Evolutionary conservation across 768 basidiomycete genomes (phyloP), one percentile per base, ranked within the genome.

Genomic region (Xerocomus potaroensis): DNA sequence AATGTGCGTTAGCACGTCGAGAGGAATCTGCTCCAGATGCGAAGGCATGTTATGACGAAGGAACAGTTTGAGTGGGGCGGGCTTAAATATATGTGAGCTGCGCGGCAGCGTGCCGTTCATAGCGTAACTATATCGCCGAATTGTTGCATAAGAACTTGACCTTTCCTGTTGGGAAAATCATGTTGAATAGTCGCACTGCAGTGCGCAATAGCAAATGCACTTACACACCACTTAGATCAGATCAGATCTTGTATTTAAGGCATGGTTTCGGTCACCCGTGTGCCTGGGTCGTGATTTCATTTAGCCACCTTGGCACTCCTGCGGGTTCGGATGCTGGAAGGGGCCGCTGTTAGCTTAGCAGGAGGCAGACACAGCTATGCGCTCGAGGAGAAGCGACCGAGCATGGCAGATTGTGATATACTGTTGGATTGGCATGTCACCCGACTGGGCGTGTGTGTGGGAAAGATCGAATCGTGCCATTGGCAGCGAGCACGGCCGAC

Each of bases 1-100:
- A 27, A 85, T 72, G 51, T 77, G 66, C 35, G 75, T 75, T 15
- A 85, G 72, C 51, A 86, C 62, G 55, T 84, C 81, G 54, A 64
- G 64, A 18, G 83, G 81, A 30, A 83, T 57, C 3, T 55, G 61
- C 43, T 79, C 74, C 40, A 84, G 64, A 41, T 57, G 60, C 48
- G 75, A 72, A 52, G 66, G 26, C 77, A 78, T 81, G 54, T 43
- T 49, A 52, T 54, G 45, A 49, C 57, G 56, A 51, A 45, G 56
- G 41, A 12, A 41, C 45, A 47, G 41, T 18, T 30, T 31, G 43
- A 41, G 35, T 9, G 32, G 27, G n/a, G 49, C 23, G 32, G 52
- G 49, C 50, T 59, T 64, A 64, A 64, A 60, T 62, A 56, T 56
- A 38, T 42, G 33, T 49, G 52, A 31, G 57, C 48, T 55, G 53